Evolutionary conservation across 768 basidiomycete genomes (phyloP), one percentile per base, ranked within the genome.

Genomic region (Leccinum fibrillosum): DNA sequence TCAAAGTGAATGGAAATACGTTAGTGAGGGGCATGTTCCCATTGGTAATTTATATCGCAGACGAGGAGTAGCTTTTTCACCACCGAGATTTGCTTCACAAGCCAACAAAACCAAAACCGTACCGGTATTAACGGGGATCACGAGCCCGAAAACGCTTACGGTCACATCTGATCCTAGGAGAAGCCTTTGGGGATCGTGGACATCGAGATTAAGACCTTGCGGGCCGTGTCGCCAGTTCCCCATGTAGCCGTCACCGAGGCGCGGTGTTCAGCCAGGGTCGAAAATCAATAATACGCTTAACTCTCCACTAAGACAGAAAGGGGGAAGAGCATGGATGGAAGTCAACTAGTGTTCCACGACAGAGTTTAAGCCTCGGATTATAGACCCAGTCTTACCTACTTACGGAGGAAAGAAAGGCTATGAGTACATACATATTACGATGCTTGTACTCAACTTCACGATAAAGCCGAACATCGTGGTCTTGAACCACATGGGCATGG

Each of bases 141-240:
- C 37, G 42, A 42, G 21, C 10, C 54, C 30, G 51, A 15, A 12
- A 44, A 5, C 19, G 42, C 34, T 45, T 55, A 39, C 34, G 6
- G 26, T 34, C 57, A 44, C 28, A 15, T 47, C 30, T 32, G 51
- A 50, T 39, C 56, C 57, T 52, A 49, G 26, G 47, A n/a, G 21
- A 54, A 26, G 35, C 26, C 32, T 17, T 15, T 8, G 26, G 30
- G 30, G 5, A 25, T 28, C 17, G 23, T 45, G 21, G 32, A 34
- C 28, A 9, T 13, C 9, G 49, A 51, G 53, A 62, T 62, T 52
- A 53, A 62, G 52, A 44, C 49, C 52, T 54, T 48, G 42, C 34
- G 47, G 28, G 17, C 17, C 25, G 13, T 34, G 26, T 32, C 52
- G 12, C 19, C 26, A 30, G 13, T n/a, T 25, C 47, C 45, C 10